A percentile compares a stretch with the other conserved stretches of the same genome.
phyloP scores from a whole-genome alignment of 192 early-diverging fungal genomes.

The Linnemannia elongata region DNA sequence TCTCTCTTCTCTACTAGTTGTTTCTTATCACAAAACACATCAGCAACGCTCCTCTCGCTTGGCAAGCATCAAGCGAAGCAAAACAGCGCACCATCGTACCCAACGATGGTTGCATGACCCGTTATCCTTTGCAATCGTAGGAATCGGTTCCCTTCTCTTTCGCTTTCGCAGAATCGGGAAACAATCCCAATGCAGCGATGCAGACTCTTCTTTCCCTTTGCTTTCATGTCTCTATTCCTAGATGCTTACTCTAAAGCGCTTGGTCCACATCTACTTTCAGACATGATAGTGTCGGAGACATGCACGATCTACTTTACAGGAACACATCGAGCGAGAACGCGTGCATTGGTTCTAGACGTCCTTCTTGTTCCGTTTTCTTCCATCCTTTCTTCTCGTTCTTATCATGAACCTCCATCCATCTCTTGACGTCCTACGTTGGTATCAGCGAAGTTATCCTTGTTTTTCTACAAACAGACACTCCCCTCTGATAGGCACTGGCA shows the following conservation, averaged over 20 bases:
- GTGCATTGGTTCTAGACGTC: not conserved
- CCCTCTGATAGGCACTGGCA: not conserved
- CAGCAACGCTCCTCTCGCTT: not conserved
- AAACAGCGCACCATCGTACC: not conserved
- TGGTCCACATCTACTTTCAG: not conserved
- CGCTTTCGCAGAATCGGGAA: not conserved
- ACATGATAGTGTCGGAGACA: not conserved
- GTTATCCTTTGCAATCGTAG: not conserved
- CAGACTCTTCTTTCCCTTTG: not conserved
- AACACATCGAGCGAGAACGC: not conserved
- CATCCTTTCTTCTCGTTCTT: not conserved
- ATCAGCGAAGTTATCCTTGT: not conserved
- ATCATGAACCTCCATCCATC: not conserved
- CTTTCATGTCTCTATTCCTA: not conserved
- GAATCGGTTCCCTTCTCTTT: not conserved
- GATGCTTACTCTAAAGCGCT: not conserved
- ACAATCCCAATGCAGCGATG: not conserved
- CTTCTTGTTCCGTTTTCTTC: not conserved
- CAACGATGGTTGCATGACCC: not conserved
- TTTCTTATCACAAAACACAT: not conserved
- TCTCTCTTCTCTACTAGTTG: not conserved
- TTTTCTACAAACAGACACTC: not conserved
- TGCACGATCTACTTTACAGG: not conserved
- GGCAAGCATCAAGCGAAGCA: not conserved
- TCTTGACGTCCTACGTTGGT: not conserved